Evolutionary conservation across 2,329 filamentous ascomycete genomes (phyloP), one percentile per base, ranked within the genome.

Genomic region (Clarireedia homoeocarpa): DNA sequence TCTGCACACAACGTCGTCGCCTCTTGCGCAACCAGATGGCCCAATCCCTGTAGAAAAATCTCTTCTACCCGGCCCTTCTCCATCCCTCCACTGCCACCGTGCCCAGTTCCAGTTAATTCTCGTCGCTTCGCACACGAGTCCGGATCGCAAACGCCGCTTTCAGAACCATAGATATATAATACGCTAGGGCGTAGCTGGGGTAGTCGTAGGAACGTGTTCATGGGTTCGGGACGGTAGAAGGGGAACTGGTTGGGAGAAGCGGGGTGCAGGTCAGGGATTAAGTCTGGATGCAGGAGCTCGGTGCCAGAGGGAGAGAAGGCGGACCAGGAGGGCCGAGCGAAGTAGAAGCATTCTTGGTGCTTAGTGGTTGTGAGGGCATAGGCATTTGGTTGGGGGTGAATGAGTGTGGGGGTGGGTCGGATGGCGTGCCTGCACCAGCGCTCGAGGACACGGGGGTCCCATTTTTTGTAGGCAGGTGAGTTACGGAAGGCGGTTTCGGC

Each of bases 21-120:
- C 71, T 96, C 91, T 81, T 96, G 88, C 0, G 91, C 86, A 27
- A 96, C 81, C 44, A 96, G 71, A 70, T 97, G 92, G 0, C 91
- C 90, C 5, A 78, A 76, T 0, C 78, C 79, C 27, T 85, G 72
- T 6, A 94, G 71, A 15, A 82, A 74, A 5, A 88, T 78, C 61
- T 84, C 77, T 55, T 75, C 77, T 2, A 96, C 91, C 47, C 83
- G 76, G 0, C 87, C 89, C 12, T 79, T 78, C n/a, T 72, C 70
- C 4, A 69, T 75, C 48, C 86, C 80, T 17, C 89, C 81, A 62
- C 83, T 86, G 1, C 89, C 88, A 6, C 87, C 85, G 0, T 80
- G 71, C 0, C 83, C 87, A 0, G 72, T 71, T 1, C 88, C 88
- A 0, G 86, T 90, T n/a, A 73, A 60, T 1, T 75, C 70, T 69